Evolutionary conservation across 495 filamentous ascomycete species (phyloP).

Genomic region (Hypoxylon rickii): DNA sequence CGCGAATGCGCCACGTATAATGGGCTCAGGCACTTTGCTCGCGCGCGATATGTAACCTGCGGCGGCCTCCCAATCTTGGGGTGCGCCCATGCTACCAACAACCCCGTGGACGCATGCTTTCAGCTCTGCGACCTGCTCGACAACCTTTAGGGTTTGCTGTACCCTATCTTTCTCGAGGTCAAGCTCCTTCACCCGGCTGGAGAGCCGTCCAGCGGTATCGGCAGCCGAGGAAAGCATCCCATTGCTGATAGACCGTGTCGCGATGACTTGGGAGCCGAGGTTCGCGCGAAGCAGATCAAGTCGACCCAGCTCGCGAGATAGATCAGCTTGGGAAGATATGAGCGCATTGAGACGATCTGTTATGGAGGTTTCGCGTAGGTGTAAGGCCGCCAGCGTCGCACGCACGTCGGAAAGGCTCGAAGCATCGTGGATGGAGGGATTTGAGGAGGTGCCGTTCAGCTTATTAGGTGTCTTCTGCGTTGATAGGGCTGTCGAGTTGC

Average conservation of each 20-base stretch:
- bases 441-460: slow-evolving; percentile 27
- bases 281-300: slow-evolving; percentile 88
- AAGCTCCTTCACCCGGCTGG: slow-evolving; percentile 78
- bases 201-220: slow-evolving; percentile 83
- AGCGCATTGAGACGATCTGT: slow-evolving; percentile 75
- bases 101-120: slow-evolving; percentile 97
- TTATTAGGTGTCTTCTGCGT: slow-evolving; percentile 30
- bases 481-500: slow-evolving; percentile 36
- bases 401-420: slow-evolving; percentile 78
- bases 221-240: slow-evolving; percentile 84
- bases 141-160: slow-evolving; percentile 84
- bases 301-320: slow-evolving; percentile 80
- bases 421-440: slow-evolving; percentile 64
- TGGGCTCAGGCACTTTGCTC: slow-evolving; percentile 73
- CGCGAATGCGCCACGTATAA: slow-evolving; percentile 85
- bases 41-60: slow-evolving; percentile 87
- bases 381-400: slow-evolving; percentile 71
- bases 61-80: slow-evolving; percentile 98
- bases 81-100: slow-evolving; percentile 91
- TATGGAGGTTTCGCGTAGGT: slow-evolving; percentile 73
- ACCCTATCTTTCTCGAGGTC: slow-evolving; percentile 91
- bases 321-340: slow-evolving; percentile 77
- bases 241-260: slow-evolving; percentile 82
- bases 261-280: slow-evolving; percentile 84
- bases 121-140: slow-evolving; percentile 94